Conservation (phyloP, 192 early-diverging fungal species). For the Linnemannia hyalina region DNA sequence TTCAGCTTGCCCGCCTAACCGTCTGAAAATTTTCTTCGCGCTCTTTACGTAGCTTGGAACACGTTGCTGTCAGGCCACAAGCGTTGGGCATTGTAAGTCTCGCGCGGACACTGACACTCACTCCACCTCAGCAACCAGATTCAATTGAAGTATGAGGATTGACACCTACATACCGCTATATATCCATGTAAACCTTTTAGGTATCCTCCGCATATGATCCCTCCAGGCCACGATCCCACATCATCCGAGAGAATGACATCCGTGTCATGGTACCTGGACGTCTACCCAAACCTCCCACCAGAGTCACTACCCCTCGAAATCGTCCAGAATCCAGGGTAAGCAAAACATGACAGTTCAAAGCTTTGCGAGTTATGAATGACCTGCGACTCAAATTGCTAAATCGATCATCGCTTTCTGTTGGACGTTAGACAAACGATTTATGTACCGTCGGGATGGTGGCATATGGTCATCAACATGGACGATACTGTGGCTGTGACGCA, state of each 20-base stretch:
- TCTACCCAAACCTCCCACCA: conserved; percentile 56
- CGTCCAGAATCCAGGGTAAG: conserved; percentile 60
- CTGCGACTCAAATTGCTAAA: neutral
- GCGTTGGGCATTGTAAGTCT: conserved; percentile 65
- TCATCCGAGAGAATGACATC: conserved; percentile 46
- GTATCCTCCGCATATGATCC: conserved; percentile 55
- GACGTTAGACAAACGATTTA: conserved; percentile 58
- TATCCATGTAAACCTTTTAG: neutral
- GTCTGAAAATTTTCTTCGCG: too few relatives aligned
- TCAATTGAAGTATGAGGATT: too few relatives aligned
- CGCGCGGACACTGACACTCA: neutral
- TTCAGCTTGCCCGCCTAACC: neutral
- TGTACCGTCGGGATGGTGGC: conserved; percentile 63
- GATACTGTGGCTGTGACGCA: conserved; percentile 60
- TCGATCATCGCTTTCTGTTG: neutral
- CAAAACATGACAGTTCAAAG: too few relatives aligned
- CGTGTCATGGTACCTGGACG: conserved; percentile 62
- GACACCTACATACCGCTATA: too few relatives aligned
- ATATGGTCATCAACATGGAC: conserved; percentile 61
- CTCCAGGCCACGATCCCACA: conserved; percentile 52
- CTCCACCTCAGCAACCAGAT: too few relatives aligned
- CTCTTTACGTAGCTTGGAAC: conserved; percentile 55
- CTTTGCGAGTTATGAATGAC: neutral
- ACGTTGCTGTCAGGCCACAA: conserved; percentile 60
- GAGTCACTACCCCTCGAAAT: conserved; percentile 56